phyloP scores from a whole-genome alignment of 805 yeast genomes.

The Starmerella bombi region DNA sequence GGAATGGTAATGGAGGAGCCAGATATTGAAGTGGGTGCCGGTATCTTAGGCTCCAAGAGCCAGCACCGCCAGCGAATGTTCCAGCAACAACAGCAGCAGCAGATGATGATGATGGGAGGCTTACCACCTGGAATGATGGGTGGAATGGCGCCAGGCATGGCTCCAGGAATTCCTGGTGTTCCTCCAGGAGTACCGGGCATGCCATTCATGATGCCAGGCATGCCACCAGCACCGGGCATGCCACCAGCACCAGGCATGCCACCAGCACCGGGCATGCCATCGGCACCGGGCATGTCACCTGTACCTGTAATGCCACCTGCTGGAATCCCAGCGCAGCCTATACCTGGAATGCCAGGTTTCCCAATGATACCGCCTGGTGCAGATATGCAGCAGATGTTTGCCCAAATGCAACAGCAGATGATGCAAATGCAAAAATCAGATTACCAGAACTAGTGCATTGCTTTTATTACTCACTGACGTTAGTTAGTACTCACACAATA shows the following conservation, averaged over 20 bases:
- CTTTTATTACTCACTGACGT: too few species aligned
- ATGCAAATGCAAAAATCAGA: conserved; percentile 13
- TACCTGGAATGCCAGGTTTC: conserved; percentile 29
- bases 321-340: conserved; percentile 10
- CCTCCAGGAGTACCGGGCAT: conserved; percentile 3
- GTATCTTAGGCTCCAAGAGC: conserved; percentile 40
- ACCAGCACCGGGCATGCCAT: conserved; percentile 18
- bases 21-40: conserved; percentile 91
- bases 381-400: conserved; percentile 19
- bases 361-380: conserved; percentile 25
- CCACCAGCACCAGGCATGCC: conserved; percentile 15
- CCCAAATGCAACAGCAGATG: conserved; percentile 21
- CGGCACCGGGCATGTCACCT: conserved; percentile 19
- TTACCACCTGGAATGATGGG: conserved; percentile 22
- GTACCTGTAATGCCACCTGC: conserved; percentile 12
- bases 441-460: background rate
- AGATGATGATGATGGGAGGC: conserved; percentile 15
- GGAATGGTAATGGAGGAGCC: conserved; percentile 92
- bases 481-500: too few species aligned
- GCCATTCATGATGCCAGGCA: conserved; percentile 22
- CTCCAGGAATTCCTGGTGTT: conserved; percentile 15
- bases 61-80: conserved; percentile 7
- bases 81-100: conserved; percentile 14
- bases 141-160: conserved; percentile 11
- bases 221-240: conserved; percentile 17